A percentile compares a stretch with the other conserved stretches of the same genome.
Conservation (phyloP, 2,329 filamentous ascomycete species). For the Aspergillus novofumigatus region DNA sequence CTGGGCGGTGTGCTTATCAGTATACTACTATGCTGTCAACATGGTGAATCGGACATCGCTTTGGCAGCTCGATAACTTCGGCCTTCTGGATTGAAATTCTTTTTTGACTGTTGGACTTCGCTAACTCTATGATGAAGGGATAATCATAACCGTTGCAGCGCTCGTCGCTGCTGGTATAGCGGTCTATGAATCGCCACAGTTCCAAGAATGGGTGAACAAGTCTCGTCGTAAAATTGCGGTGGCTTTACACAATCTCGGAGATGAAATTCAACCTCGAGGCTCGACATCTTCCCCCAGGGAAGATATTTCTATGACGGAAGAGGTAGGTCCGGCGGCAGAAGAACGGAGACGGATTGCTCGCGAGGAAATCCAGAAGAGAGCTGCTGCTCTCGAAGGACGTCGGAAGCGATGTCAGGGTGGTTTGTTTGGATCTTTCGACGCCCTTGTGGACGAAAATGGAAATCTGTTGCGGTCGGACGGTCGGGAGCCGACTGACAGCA, state of each 20-base stretch:
- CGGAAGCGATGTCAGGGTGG: slow-evolving; percentile 22
- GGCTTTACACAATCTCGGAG: slow-evolving; percentile 55
- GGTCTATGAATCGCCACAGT: slow-evolving; percentile 60
- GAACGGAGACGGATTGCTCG: slow-evolving; percentile 42
- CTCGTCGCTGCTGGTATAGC: slow-evolving; percentile 60
- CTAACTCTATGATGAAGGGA: slow-evolving; percentile 43
- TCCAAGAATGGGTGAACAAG: slow-evolving; percentile 59
- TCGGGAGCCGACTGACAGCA: slow-evolving; percentile 6
- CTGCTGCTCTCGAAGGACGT: slow-evolving; percentile 37
- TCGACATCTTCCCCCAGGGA: slow-evolving; percentile 25
- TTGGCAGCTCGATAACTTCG: too few relatives aligned
- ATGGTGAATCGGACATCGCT: slow-evolving; percentile 3
- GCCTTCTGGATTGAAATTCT: too few relatives aligned
- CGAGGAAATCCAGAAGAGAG: slow-evolving; percentile 44
- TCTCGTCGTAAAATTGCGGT: slow-evolving; percentile 59
- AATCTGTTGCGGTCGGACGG: slow-evolving; percentile 22
- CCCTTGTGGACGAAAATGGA: slow-evolving; percentile 43
- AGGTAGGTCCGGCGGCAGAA: slow-evolving; percentile 40
- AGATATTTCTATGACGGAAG: slow-evolving; percentile 48
- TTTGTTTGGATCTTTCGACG: slow-evolving; percentile 38
- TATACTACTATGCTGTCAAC: slow-evolving; percentile 3
- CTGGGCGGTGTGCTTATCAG: slow-evolving; percentile 31
- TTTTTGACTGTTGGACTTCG: too few relatives aligned
- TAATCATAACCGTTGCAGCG: slow-evolving; percentile 59
- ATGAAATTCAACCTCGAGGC: slow-evolving; percentile 53